Evolutionary conservation across 768 basidiomycete genomes (phyloP).

Genomic region (Pholiota conissans): DNA sequence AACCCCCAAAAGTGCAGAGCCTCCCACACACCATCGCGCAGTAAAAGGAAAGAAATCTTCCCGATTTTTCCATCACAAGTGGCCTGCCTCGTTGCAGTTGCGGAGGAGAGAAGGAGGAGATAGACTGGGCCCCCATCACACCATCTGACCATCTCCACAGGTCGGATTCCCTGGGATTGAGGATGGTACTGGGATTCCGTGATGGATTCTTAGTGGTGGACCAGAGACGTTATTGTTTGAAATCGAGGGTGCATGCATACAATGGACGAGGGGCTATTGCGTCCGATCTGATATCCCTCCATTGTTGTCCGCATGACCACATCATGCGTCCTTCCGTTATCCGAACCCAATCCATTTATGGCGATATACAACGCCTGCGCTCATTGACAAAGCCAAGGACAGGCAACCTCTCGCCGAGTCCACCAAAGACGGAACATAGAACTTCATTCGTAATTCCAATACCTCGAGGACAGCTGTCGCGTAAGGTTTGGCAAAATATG

Average conservation of each 20-base stretch:
- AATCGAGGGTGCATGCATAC: conserved; percentile 17
- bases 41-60: conserved; percentile 29
- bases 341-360: background rate
- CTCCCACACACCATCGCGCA: background rate
- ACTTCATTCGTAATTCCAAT: background rate
- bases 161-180: conserved; percentile 10
- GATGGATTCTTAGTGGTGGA: background rate
- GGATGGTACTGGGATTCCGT: conserved; percentile 5
- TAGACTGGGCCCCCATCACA: conserved; percentile 13
- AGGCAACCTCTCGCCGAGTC: background rate
- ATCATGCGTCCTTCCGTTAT: conserved; percentile 13
- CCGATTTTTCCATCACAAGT: conserved; percentile 23
- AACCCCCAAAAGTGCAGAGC: background rate
- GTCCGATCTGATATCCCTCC: conserved; percentile 14
- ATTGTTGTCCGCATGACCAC: conserved; percentile 18
- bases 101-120: conserved; percentile 14
- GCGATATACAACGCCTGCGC: conserved; percentile 6
- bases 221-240: conserved; percentile 5
- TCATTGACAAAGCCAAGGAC: background rate
- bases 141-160: conserved; percentile 15
- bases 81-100: conserved; percentile 1
- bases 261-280: conserved; percentile 7
- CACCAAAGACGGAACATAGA: background rate
- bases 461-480: background rate
- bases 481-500: background rate